Evolutionary conservation across 768 basidiomycete genomes (phyloP).

Genomic region (Paxillus involutus): DNA sequence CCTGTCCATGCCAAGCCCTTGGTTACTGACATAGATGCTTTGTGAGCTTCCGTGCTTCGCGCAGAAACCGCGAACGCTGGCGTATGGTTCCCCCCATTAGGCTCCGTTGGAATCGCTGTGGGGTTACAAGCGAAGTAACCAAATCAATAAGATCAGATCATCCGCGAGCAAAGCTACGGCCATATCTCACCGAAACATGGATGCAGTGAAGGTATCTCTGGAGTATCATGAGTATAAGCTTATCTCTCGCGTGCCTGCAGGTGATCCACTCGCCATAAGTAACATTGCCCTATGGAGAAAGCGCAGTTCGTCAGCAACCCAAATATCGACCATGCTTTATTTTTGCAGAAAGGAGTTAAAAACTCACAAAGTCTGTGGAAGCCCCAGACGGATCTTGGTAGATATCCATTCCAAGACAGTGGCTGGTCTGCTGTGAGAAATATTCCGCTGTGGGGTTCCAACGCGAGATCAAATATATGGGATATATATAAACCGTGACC

Average conservation of each 20-base stretch:
- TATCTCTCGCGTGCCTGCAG: constrained; percentile 3
- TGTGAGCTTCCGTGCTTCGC: constrained; percentile 59
- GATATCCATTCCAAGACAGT: constrained; percentile 43
- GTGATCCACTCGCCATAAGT: constrained; percentile 52
- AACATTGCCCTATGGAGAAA: constrained; percentile 62
- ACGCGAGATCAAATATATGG: neutral
- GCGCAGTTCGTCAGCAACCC: constrained; percentile 11
- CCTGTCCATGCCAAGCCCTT: constrained; percentile 65
- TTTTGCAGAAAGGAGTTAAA: neutral
- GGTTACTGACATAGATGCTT: constrained; percentile 51
- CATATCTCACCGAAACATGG: constrained; percentile 53
- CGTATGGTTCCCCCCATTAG: constrained; percentile 76
- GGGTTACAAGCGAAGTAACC: constrained; percentile 17
- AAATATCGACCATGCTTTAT: neutral
- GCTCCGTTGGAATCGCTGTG: constrained; percentile 69
- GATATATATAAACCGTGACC: neutral
- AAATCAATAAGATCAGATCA: constrained; percentile 19
- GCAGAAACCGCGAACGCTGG: constrained; percentile 63
- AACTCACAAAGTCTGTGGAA: constrained; percentile 78
- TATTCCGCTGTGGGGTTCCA: constrained; percentile 42
- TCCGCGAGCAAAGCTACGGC: neutral
- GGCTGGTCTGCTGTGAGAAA: constrained; percentile 47
- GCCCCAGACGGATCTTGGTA: constrained; percentile 44
- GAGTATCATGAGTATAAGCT: constrained; percentile 14
- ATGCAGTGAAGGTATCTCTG: constrained; percentile 64